phyloP scores from a whole-genome alignment of 2,329 filamentous ascomycete genomes.

The Alternaria metachromatica region DNA sequence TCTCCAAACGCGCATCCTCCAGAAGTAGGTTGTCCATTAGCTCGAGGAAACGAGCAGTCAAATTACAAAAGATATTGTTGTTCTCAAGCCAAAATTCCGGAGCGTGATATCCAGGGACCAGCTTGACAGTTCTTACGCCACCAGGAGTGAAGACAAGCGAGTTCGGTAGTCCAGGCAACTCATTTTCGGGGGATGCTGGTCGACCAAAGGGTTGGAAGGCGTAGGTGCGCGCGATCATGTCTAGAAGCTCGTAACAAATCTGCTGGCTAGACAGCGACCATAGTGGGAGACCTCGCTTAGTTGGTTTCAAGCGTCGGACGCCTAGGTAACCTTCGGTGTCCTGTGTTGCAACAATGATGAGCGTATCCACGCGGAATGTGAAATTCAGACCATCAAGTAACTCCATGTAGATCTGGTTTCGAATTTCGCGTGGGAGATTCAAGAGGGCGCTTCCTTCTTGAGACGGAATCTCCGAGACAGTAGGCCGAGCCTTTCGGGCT shows the following conservation, averaged over 20 bases:
- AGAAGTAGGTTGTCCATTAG: not conserved
- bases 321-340: not conserved
- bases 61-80: not conserved
- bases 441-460: not conserved
- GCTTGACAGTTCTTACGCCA: not conserved
- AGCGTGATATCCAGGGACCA: too few relatives aligned
- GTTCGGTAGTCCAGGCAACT: not conserved
- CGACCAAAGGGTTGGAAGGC: not conserved
- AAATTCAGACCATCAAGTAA: rapidly evolving
- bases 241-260: not conserved
- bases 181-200: not conserved
- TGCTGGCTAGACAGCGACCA: not conserved
- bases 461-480: rapidly evolving
- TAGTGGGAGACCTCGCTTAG: not conserved
- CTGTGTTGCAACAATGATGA: not conserved
- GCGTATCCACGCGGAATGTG: not conserved
- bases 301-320: not conserved
- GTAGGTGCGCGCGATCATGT: not conserved
- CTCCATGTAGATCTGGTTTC: not conserved
- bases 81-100: not conserved
- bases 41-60: not conserved
- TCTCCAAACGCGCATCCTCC: not conserved
- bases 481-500: not conserved
- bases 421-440: not conserved
- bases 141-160: not conserved